A percentile compares a stretch with the other conserved stretches of the same genome.
Evolutionary conservation across 345 rosid species (phyloP).

Genomic region (Syzygium oleosum): DNA sequence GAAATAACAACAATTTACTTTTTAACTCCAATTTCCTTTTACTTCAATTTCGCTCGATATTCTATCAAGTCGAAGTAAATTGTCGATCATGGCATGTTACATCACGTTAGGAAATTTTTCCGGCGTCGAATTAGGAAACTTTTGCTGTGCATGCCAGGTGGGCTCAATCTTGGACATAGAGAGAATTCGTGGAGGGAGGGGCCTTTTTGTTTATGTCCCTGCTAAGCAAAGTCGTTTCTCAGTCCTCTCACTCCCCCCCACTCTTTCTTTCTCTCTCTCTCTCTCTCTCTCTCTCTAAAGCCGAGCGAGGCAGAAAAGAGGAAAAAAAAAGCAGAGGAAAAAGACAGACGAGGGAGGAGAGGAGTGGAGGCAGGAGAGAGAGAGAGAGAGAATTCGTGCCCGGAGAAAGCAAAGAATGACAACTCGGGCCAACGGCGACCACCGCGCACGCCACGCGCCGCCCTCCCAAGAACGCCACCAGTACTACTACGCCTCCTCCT

Average conservation of each 20-base stretch:
- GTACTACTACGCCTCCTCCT: constrained; percentile 26
- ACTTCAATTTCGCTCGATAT: no score
- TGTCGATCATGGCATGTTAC: no score
- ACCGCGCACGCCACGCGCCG: not conserved
- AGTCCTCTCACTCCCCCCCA: not conserved
- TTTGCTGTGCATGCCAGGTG: not conserved
- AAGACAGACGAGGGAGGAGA: not conserved
- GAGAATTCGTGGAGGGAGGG: not conserved
- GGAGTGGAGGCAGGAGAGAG: not conserved
- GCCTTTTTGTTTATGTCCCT: not conserved
- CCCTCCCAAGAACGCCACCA: constrained; percentile 9
- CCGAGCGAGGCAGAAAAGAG: not conserved
- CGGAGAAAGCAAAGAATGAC: constrained; percentile 1
- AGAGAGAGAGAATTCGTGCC: not conserved
- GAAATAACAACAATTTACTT: not conserved
- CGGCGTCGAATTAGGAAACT: not conserved
- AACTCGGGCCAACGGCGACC: not conserved
- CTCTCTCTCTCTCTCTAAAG: not conserved
- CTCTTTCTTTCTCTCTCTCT: not conserved
- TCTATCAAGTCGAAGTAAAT: no score
- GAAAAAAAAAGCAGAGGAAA: not conserved
- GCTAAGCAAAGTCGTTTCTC: not conserved
- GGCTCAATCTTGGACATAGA: not conserved
- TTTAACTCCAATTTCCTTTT: not conserved
- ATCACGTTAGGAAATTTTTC: not conserved